A percentile compares a stretch with the other conserved stretches of the same genome.
Conservation (phyloP, 2,329 filamentous ascomycete genomes). For the Penicillium sp. region DNA sequence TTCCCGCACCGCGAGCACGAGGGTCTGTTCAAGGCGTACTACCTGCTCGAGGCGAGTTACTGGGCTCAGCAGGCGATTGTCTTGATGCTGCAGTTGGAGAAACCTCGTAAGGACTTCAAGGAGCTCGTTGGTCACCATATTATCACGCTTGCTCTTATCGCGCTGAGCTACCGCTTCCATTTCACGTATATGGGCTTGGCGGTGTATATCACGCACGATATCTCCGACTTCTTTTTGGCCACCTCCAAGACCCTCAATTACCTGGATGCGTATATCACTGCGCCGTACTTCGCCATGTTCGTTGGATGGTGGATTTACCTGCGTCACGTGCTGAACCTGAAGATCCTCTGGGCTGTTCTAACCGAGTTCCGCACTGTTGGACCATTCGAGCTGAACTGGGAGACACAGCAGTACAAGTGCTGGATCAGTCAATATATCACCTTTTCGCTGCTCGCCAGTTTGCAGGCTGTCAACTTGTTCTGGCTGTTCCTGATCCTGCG, state of each 20-base stretch:
- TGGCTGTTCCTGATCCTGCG: conserved; percentile 49
- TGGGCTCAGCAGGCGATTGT: conserved; percentile 95
- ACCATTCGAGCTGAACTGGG: conserved; percentile 51
- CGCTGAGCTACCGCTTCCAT: conserved; percentile 87
- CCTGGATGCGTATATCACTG: conserved; percentile 73
- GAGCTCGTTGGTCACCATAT: conserved; percentile 91
- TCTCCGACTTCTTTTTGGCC: conserved; percentile 92
- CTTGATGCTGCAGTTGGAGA: conserved; percentile 80
- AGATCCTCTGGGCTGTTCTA: conserved; percentile 48
- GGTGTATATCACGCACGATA: conserved; percentile 92
- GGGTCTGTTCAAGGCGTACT: conserved; percentile 88
- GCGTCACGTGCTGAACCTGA: conserved; percentile 66
- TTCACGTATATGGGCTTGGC: conserved; percentile 93
- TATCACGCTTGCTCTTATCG: conserved; percentile 81
- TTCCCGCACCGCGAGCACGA: conserved; percentile 84
- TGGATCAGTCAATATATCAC: conserved; percentile 51
- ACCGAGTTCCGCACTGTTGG: conserved; percentile 51
- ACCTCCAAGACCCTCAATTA: conserved; percentile 93
- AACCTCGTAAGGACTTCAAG: conserved; percentile 91
- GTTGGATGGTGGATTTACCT: conserved; percentile 84
- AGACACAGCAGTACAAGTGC: conserved; percentile 51
- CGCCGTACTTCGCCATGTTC: conserved; percentile 81
- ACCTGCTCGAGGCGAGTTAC: conserved; percentile 89
- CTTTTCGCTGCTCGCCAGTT: conserved; percentile 44
- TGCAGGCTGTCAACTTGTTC: conserved; percentile 50